Evolutionary conservation across 441 rosid genomes (phyloP).

Genomic region (Kokia cookei): DNA sequence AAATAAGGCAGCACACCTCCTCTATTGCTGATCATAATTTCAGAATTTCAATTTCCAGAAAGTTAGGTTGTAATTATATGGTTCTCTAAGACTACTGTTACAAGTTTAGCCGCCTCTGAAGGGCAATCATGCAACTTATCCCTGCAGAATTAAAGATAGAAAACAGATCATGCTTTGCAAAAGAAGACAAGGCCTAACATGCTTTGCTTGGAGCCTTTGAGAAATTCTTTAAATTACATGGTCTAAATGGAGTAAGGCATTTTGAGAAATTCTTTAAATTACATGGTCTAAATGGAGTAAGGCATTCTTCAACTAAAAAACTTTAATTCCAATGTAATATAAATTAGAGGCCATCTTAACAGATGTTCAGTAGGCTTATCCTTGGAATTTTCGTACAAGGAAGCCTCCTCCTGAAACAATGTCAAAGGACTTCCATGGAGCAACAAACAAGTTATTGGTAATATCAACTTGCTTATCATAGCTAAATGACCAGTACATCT

Average conservation of each 20-base stretch:
- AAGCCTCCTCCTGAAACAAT: neutral
- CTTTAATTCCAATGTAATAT: neutral
- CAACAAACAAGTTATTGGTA: neutral
- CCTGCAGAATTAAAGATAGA: neutral
- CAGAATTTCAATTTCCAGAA: neutral
- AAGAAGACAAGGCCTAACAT: neutral
- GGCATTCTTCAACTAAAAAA: neutral
- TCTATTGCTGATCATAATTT: neutral
- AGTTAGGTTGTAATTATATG: neutral
- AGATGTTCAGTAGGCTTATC: neutral
- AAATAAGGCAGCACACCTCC: neutral
- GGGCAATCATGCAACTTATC: neutral
- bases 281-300: no score
- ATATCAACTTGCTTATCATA: neutral
- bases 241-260: neutral
- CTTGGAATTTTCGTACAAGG: neutral
- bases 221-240: neutral
- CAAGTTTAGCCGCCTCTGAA: neutral
- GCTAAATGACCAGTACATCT: neutral
- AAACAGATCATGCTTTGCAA: neutral
- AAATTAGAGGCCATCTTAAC: neutral
- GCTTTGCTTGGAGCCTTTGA: neutral
- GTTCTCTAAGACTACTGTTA: neutral
- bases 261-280: no score
- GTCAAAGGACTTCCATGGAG: neutral